Evolutionary conservation across 2,329 filamentous ascomycete genomes (phyloP), one percentile per base, ranked within the genome.

Genomic region (Colletotrichum gloeosporioides): DNA sequence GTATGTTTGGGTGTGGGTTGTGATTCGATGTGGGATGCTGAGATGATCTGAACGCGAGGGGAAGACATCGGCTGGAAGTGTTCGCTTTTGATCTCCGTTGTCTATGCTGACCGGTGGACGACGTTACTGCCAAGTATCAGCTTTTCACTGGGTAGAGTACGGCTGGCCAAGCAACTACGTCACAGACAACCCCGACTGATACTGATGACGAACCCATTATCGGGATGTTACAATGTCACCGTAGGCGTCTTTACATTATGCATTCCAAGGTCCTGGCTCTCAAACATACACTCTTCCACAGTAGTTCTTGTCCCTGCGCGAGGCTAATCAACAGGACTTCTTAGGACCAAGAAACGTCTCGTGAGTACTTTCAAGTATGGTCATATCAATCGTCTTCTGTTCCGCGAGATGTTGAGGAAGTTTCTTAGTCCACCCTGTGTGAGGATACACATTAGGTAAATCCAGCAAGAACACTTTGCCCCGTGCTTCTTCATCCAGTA

Each of bases 211-310:
- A 49, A 49, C 39, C 18, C 18, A 0, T n/a, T 4, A n/a, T 18
- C 39, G 2, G 5, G 18, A 49, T 1, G 9, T 3, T n/a, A 9
- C 36, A 6, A 0, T 44, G 18, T 6, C 39, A 10, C 39, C 3
- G 39, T 44, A 6, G 1, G 18, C 39, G 39, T 10, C 18, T 18
- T n/a, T 4, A 18, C 18, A 44, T 44, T 16, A 18, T 44, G 36
- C 16, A 44, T 18, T 9, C 4, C 16, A 18, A 18, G 16, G 36
- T 44, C 3, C 18, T 18, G 15, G 36, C 36, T 39, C 36, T 39
- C 15, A 18, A 39, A 39, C 2, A 39, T 16, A 16, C 36, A 39
- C 15, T 39, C 15, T 39, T 39, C 36, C 36, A 39, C 36, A 15
- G 36, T 18, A 15, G 1, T 8, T 18, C 1, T 39, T 39, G 36